Evolutionary conservation across 371 early-diverging fungal genomes (phyloP).

Genomic region (Spraguea lophii): DNA sequence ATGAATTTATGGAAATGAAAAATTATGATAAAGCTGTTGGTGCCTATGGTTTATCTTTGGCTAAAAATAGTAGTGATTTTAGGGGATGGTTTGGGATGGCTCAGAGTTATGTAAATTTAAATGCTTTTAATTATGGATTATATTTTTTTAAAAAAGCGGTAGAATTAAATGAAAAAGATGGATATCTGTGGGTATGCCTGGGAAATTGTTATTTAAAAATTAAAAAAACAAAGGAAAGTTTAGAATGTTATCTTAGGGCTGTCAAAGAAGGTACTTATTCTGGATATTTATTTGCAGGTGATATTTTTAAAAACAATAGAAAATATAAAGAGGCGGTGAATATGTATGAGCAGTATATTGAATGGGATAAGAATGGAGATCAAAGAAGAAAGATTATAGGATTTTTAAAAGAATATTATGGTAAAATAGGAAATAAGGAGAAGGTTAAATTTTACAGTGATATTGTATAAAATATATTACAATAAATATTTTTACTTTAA

Average conservation of each 20-base stretch:
- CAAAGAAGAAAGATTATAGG: conserved; percentile 8
- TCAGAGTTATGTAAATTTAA: conserved; percentile 30
- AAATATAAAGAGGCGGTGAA: conserved; percentile 13
- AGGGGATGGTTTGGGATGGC: conserved; percentile 33
- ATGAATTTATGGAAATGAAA: conserved; percentile 37
- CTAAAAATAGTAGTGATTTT: conserved; percentile 23
- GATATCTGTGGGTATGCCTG: conserved; percentile 20
- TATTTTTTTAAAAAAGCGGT: conserved; percentile 32
- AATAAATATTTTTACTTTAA: no score
- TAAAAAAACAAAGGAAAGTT: conserved; percentile 15
- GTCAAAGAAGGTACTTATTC: conserved; percentile 4
- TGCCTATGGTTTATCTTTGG: conserved; percentile 24
- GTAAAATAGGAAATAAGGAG: conserved; percentile 15
- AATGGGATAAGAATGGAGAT: conserved; percentile 1
- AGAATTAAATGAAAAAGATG: conserved; percentile 23
- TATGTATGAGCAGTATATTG: conserved; percentile 30
- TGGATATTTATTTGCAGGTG: conserved; percentile 19
- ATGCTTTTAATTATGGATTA: conserved; percentile 32
- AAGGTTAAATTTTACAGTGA: conserved; percentile 10
- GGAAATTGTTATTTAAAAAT: conserved; percentile 25
- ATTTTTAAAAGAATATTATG: conserved; percentile 21
- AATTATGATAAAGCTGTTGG: conserved; percentile 28
- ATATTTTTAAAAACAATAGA: conserved; percentile 20
- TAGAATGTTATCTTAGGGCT: conserved; percentile 25
- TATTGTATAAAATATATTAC: no score